Conservation (phyloP, 805 yeast species). For the Schwanniomyces sp. region DNA sequence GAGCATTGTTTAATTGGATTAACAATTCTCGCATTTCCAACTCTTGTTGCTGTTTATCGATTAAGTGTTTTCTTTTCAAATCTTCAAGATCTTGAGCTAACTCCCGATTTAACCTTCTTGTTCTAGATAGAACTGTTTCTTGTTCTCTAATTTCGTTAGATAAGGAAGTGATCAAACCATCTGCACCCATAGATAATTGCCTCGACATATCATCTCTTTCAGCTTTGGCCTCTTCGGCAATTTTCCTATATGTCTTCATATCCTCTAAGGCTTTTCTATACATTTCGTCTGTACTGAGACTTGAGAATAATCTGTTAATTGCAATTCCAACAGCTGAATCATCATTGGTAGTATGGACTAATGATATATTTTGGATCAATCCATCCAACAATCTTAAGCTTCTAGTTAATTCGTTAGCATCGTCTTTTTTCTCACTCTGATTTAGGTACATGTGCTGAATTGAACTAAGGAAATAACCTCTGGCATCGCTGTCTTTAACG, state of each 20-base stretch:
- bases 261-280: constrained; percentile 68
- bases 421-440: constrained; percentile 50
- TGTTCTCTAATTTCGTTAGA: constrained; percentile 64
- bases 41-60: constrained; percentile 75
- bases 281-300: constrained; percentile 81
- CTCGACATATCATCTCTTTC: constrained; percentile 64
- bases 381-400: constrained; percentile 67
- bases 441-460: constrained; percentile 65
- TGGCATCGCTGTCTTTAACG: constrained; percentile 58
- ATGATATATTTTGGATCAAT: constrained; percentile 58
- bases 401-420: constrained; percentile 44
- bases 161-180: constrained; percentile 64
- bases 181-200: constrained; percentile 73
- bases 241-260: constrained; percentile 49
- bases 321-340: constrained; percentile 65
- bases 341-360: constrained; percentile 50
- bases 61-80: constrained; percentile 53
- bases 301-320: constrained; percentile 67
- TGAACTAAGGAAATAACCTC: constrained; percentile 58
- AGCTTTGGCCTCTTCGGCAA: constrained; percentile 55
- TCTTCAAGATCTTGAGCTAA: constrained; percentile 64
- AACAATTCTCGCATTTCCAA: constrained; percentile 73
- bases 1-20: constrained; percentile 55
- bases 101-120: constrained; percentile 61
- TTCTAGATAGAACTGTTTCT: constrained; percentile 54